Conservation (phyloP, 192 early-diverging fungal species). For the Coemansia sp. region DNA sequence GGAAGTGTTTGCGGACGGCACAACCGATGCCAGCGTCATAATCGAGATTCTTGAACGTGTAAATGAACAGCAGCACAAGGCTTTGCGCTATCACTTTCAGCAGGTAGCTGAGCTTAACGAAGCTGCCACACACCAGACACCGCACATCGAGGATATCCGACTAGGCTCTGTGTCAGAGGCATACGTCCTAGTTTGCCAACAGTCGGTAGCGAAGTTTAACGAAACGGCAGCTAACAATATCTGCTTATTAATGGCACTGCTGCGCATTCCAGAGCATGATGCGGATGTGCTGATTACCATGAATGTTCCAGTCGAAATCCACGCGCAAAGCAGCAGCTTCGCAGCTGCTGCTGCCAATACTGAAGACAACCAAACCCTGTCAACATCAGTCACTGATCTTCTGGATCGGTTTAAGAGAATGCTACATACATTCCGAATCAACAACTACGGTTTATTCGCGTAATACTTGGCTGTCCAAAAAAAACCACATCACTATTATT, state of each 20-base stretch:
- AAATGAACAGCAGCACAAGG: constrained; percentile 51
- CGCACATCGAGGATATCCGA: not conserved
- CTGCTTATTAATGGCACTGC: constrained; percentile 65
- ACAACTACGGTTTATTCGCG: constrained; percentile 22
- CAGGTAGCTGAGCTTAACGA: constrained; percentile 80
- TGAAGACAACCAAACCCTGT: no score
- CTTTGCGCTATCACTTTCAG: constrained; percentile 69
- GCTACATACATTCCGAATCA: constrained; percentile 15
- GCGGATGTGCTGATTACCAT: constrained; percentile 79
- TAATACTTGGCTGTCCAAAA: no score
- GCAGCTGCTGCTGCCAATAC: not conserved
- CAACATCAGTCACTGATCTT: not conserved
- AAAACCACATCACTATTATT: not conserved
- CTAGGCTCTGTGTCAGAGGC: constrained; percentile 22
- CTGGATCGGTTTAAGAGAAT: constrained; percentile 10
- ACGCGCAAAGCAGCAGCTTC: constrained; percentile 18
- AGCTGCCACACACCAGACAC: constrained; percentile 40
- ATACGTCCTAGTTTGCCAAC: constrained; percentile 60
- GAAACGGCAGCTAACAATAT: constrained; percentile 61
- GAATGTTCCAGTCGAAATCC: constrained; percentile 67
- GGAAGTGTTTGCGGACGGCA: constrained; percentile 79
- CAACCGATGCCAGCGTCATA: constrained; percentile 77
- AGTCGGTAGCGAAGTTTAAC: constrained; percentile 78
- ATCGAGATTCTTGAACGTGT: constrained; percentile 80
- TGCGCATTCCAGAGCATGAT: constrained; percentile 64